phyloP scores from a whole-genome alignment of 352 stramenopile species.

The Phytophthora cactorum region DNA sequence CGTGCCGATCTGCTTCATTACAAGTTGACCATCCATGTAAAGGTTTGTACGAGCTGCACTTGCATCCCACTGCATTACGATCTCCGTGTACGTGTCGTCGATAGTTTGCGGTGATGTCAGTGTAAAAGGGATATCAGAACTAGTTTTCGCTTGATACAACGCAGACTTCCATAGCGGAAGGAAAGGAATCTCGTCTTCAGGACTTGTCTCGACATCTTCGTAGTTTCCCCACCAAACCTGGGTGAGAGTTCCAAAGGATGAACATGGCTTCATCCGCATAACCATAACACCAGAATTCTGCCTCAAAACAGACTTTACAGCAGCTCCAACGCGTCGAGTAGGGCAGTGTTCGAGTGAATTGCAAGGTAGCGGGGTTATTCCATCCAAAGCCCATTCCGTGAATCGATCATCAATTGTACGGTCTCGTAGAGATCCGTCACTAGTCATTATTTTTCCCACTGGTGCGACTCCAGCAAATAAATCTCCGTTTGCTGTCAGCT shows the following conservation, averaged over 20 bases:
- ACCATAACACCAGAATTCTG: slow-evolving; percentile 60
- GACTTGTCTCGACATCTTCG: slow-evolving; percentile 16
- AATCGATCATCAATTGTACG: slow-evolving; percentile 48
- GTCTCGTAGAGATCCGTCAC: slow-evolving; percentile 25
- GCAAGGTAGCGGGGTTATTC: slow-evolving; percentile 50
- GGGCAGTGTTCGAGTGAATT: slow-evolving; percentile 44
- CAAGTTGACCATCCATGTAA: slow-evolving; percentile 62
- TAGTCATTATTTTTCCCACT: slow-evolving; percentile 35
- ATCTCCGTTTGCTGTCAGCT: slow-evolving; percentile 61
- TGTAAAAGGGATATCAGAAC: slow-evolving; percentile 29
- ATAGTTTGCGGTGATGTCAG: slow-evolving; percentile 19
- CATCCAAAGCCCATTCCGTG: slow-evolving; percentile 63
- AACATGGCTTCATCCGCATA: slow-evolving; percentile 56
- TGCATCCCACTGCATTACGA: slow-evolving; percentile 74
- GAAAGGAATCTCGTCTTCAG: slow-evolving; percentile 46
- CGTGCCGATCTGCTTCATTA: slow-evolving; percentile 40
- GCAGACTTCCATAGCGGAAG: slow-evolving; percentile 66
- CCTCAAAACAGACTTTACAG: slow-evolving; percentile 46
- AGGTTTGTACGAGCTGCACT: slow-evolving; percentile 61
- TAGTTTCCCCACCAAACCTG: slow-evolving; percentile 72
- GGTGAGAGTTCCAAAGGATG: slow-evolving; percentile 59
- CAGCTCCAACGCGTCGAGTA: slow-evolving; percentile 58
- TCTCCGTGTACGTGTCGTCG: slow-evolving; percentile 40
- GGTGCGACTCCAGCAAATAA: slow-evolving; percentile 43
- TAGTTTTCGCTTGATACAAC: slow-evolving; percentile 62